Percentiles rank a stretch among this genome's conserved stretches.
Conservation (phyloP, 2,329 filamentous ascomycete genomes). For the Fusarium tjaetaba region DNA sequence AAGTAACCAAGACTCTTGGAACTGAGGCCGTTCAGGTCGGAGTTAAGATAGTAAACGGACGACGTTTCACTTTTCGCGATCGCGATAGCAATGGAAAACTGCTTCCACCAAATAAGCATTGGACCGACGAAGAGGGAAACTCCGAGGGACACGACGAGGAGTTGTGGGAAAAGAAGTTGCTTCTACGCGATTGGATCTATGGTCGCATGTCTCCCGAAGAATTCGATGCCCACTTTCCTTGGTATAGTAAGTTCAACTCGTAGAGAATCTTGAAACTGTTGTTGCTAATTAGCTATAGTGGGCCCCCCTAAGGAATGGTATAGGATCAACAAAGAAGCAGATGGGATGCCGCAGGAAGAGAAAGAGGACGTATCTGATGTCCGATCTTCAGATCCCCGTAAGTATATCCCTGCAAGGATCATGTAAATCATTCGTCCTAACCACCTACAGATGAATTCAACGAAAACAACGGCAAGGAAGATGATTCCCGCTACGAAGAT, state of each 20-base stretch:
- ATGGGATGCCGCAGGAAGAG: background rate
- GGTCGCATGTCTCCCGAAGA: background rate
- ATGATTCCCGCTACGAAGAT: too few species aligned
- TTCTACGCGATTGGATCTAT: background rate
- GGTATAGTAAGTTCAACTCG: background rate
- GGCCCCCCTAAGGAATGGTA: background rate
- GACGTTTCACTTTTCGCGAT: background rate
- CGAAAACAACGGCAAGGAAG: too few species aligned
- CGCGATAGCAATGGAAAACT: background rate
- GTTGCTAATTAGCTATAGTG: background rate
- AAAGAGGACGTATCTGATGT: background rate
- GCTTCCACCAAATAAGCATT: background rate
- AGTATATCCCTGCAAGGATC: background rate
- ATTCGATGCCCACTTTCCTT: background rate
- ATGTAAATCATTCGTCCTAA: background rate
- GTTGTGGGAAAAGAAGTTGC: background rate
- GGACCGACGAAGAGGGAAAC: background rate
- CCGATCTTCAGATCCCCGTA: background rate
- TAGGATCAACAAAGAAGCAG: background rate
- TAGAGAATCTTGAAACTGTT: rapidly evolving
- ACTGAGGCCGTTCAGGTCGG: background rate
- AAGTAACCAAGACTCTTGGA: background rate
- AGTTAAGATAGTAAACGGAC: background rate
- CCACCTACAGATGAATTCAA: background rate
- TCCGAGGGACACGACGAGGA: too few species aligned